phyloP scores from a whole-genome alignment of 2,329 filamentous ascomycete species.

The Venturiaceae sp. region DNA sequence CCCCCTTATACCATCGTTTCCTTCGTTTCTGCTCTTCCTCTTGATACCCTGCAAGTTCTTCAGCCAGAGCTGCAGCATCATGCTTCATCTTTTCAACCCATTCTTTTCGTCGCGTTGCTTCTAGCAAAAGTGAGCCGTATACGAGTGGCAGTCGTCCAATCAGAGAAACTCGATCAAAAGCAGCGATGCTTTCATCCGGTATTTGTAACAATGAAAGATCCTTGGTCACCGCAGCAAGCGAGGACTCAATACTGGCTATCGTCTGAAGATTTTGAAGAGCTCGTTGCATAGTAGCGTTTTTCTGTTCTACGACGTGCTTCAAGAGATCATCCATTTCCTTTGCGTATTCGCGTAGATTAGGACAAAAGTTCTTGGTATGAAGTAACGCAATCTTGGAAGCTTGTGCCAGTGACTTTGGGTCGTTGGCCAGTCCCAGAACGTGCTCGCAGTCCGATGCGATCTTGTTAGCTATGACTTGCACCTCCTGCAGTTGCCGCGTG shows the following conservation, averaged over 20 bases:
- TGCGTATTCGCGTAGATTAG: slow-evolving; percentile 47
- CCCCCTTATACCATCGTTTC: slow-evolving; percentile 81
- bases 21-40: slow-evolving; percentile 86
- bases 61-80: slow-evolving; percentile 78
- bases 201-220: slow-evolving; percentile 64
- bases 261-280: slow-evolving; percentile 69
- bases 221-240: slow-evolving; percentile 61
- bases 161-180: slow-evolving; percentile 70
- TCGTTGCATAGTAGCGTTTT: slow-evolving; percentile 57
- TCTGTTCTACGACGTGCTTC: slow-evolving; percentile 45
- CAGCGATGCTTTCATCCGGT: slow-evolving; percentile 65
- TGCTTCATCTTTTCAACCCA: slow-evolving; percentile 86
- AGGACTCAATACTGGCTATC: slow-evolving; percentile 69
- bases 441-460: slow-evolving; percentile 79
- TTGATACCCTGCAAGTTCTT: slow-evolving; percentile 85
- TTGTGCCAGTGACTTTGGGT: slow-evolving; percentile 52
- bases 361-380: slow-evolving; percentile 54
- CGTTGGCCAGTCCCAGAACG: slow-evolving; percentile 57
- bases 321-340: slow-evolving; percentile 46
- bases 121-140: slow-evolving; percentile 81
- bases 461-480: slow-evolving; percentile 77
- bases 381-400: slow-evolving; percentile 55
- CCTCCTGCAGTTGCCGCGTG: slow-evolving; percentile 65
- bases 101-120: slow-evolving; percentile 76
- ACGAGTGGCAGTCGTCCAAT: slow-evolving; percentile 78